phyloP scores from a whole-genome alignment of 2,329 filamentous ascomycete species.

The Lasiodiplodia theobromae region DNA sequence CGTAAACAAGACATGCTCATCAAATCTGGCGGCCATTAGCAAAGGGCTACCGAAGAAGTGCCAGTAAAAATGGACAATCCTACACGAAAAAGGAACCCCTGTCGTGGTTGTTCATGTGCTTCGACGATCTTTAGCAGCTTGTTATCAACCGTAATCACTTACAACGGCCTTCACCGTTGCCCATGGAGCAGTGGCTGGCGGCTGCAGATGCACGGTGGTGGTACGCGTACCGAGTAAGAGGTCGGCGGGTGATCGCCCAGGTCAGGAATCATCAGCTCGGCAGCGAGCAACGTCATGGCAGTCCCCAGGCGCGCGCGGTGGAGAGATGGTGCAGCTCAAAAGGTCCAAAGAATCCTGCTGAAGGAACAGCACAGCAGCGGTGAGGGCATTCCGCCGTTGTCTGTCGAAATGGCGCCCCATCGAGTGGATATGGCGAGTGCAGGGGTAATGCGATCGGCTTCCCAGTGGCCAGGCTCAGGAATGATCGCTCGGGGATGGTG shows the following conservation, averaged over 20 bases:
- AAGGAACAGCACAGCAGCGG: slow-evolving; percentile 6
- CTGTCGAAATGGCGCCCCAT: slow-evolving; percentile 17
- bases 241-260: slow-evolving; percentile 14
- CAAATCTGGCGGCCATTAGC: neutral
- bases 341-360: slow-evolving; percentile 10
- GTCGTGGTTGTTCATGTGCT: neutral
- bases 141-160: neutral
- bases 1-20: neutral
- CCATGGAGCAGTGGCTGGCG: neutral
- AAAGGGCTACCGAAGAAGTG: neutral
- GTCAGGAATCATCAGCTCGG: neutral
- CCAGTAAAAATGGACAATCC: neutral
- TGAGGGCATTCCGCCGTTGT: slow-evolving; percentile 15
- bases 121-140: neutral
- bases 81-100: neutral
- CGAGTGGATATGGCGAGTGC: slow-evolving; percentile 23
- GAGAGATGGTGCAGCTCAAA: slow-evolving; percentile 7
- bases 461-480: slow-evolving; percentile 14
- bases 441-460: slow-evolving; percentile 20
- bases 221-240: slow-evolving; percentile 8
- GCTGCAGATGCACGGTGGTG: slow-evolving; percentile 16
- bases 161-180: neutral
- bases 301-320: neutral
- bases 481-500: slow-evolving; percentile 22
- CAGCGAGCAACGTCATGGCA: neutral